Conservation (phyloP, 2,329 filamentous ascomycete genomes). For the Fusarium nodosum region DNA sequence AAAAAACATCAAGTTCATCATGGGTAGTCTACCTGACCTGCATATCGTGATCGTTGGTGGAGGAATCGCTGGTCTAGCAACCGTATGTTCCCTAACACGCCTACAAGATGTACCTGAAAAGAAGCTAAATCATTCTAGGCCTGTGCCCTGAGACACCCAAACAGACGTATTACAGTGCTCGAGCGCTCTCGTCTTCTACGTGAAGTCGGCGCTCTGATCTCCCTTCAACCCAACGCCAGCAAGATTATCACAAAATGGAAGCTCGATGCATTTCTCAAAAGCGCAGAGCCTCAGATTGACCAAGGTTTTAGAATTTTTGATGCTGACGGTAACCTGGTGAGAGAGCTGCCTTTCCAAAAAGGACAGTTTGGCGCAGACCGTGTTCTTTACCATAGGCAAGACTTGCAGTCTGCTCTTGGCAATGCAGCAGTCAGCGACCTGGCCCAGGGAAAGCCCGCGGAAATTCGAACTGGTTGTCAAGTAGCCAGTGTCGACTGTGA, state of each 20-base stretch:
- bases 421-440: conserved; percentile 28
- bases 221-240: conserved; percentile 42
- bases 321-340: conserved; percentile 29
- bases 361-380: conserved; percentile 41
- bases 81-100: conserved; percentile 11
- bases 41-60: conserved; percentile 43
- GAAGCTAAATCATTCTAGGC: conserved; percentile 17
- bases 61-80: conserved; percentile 40
- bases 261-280: conserved; percentile 30
- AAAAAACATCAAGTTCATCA: conserved; percentile 7
- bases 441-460: conserved; percentile 23
- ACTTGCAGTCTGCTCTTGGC: conserved; percentile 36
- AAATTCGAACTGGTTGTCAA: conserved; percentile 36
- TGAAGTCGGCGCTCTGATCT: conserved; percentile 42
- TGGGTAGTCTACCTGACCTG: conserved; percentile 42
- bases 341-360: conserved; percentile 37
- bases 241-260: conserved; percentile 42
- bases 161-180: conserved; percentile 41
- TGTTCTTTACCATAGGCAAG: conserved; percentile 43
- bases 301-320: conserved; percentile 42
- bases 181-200: conserved; percentile 43
- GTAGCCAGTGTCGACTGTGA: conserved; percentile 35
- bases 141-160: conserved; percentile 28
- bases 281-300: conserved; percentile 38
- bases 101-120: too few species aligned